Evolutionary conservation across 2,329 filamentous ascomycete genomes (phyloP).

Genomic region (Colletotrichum sp.): DNA sequence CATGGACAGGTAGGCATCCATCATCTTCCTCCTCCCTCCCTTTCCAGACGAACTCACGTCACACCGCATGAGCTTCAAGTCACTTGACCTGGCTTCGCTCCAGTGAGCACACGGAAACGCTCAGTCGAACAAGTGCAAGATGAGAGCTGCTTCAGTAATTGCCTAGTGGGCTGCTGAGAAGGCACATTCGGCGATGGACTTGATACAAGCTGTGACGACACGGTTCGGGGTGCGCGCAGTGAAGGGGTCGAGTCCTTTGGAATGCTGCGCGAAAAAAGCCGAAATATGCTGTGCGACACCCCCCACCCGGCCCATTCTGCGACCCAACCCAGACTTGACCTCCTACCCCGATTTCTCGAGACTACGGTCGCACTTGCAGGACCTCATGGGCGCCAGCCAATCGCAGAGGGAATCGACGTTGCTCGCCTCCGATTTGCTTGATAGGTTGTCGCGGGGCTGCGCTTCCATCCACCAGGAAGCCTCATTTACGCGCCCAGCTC

Average conservation of each 20-base stretch:
- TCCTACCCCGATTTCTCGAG: constrained; percentile 15
- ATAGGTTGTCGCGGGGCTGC: constrained; percentile 43
- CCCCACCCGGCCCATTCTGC: constrained; percentile 17
- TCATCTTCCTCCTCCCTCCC: constrained; percentile 30
- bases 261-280: constrained; percentile 10
- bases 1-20: constrained; percentile 83
- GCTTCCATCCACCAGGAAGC: constrained; percentile 50
- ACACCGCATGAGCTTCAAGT: constrained; percentile 50
- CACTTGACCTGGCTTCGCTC: constrained; percentile 48
- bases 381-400: constrained; percentile 38
- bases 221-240: constrained; percentile 11
- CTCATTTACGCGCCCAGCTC: constrained; percentile 56
- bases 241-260: background rate
- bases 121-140: constrained; percentile 36
- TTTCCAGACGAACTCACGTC: constrained; percentile 26
- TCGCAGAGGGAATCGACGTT: constrained; percentile 37
- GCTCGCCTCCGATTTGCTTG: constrained; percentile 53
- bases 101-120: constrained; percentile 37
- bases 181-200: background rate
- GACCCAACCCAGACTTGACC: constrained; percentile 22
- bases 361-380: constrained; percentile 7
- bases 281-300: constrained; percentile 21
- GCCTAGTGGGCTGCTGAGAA: background rate
- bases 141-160: constrained; percentile 8
- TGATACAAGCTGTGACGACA: background rate